Conservation (phyloP, 306 rosid genomes). For the Benincasa hispida region DNA sequence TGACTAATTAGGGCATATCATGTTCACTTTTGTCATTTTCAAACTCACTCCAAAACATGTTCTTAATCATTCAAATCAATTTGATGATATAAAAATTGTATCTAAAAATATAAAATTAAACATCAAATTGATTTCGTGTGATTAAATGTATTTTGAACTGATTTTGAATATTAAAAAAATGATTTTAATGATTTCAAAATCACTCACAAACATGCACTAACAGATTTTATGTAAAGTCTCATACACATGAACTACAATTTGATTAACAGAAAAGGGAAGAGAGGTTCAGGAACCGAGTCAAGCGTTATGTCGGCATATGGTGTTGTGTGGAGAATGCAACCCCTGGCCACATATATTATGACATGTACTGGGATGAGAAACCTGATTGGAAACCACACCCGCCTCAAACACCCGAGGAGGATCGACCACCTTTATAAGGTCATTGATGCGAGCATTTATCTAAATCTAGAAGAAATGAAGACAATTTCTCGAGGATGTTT, state of each 20-base stretch:
- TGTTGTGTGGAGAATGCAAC: slow-evolving; percentile 66
- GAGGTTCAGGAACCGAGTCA: slow-evolving; percentile 59
- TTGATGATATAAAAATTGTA: no score
- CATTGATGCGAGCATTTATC: background rate
- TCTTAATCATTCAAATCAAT: no score
- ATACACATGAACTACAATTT: background rate
- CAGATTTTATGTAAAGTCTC: background rate
- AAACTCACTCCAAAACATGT: no score
- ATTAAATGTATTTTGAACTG: no score
- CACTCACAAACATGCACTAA: no score
- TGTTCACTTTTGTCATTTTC: no score
- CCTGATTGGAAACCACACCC: slow-evolving; percentile 85
- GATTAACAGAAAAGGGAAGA: slow-evolving; percentile 49
- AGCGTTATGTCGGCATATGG: slow-evolving; percentile 85
- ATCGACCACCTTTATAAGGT: slow-evolving; percentile 70
- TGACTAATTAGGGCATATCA: no score
- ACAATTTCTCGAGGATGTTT: background rate
- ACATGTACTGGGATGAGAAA: slow-evolving; percentile 97
- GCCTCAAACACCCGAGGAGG: slow-evolving; percentile 69
- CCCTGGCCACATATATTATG: slow-evolving; percentile 87
- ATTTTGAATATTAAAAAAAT: no score
- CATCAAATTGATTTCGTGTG: no score
- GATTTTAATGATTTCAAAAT: no score
- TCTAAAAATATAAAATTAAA: no score
- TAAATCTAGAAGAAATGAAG: background rate